A percentile compares a stretch with the other conserved stretches of the same genome.
These are phyloP conservation scores for Chlorophyllum brunneum DNA, from an alignment of 768 basidiomycete species.

Conservation along the genomic window DNA sequence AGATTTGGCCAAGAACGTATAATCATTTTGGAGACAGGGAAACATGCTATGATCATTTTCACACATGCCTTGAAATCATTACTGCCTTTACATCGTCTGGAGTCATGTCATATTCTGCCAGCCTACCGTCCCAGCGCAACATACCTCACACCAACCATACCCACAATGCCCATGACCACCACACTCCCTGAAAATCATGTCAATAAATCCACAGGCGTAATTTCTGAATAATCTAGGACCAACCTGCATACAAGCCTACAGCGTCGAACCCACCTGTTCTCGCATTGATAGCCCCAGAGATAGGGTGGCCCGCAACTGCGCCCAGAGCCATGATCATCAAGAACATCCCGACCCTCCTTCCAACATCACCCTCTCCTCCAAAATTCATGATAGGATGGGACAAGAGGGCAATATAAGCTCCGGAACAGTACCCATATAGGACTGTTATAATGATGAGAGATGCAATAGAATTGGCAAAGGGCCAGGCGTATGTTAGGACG, in stretches of 20 bases:
- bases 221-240: too few relatives aligned
- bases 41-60: too few relatives aligned
- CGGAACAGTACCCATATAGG: constrained; percentile 67
- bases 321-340: constrained; percentile 59
- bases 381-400: constrained; percentile 56
- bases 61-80: too few relatives aligned
- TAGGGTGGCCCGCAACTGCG: constrained; percentile 66
- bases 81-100: too few relatives aligned
- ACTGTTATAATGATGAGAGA: constrained; percentile 52
- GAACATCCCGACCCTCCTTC: constrained; percentile 62
- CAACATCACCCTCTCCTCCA: constrained; percentile 58
- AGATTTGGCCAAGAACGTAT: too few relatives aligned
- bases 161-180: not conserved
- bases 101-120: not conserved
- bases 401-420: constrained; percentile 57
- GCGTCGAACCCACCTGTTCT: constrained; percentile 49
- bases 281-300: constrained; percentile 64
- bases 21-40: too few relatives aligned
- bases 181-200: not conserved
- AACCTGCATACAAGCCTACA: constrained; percentile 57
- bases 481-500: constrained; percentile 68
- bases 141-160: not conserved
- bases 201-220: not conserved
- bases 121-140: not conserved
- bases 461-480: constrained; percentile 44